Conservation (phyloP, 306 rosid species). For the Lotus japonicus region DNA sequence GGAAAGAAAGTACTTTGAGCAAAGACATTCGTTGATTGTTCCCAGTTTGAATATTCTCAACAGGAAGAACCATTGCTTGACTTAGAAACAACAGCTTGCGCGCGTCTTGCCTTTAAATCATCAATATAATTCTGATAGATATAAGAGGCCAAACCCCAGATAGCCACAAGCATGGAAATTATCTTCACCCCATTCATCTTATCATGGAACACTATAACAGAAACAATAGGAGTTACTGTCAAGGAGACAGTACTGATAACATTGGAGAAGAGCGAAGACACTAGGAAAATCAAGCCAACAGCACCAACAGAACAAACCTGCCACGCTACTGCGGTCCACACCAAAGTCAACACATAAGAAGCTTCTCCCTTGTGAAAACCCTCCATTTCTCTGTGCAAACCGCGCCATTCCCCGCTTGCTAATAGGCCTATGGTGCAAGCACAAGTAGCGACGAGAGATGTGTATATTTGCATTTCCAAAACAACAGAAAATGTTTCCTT, state of each 20-base stretch:
- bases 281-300: constrained; percentile 76
- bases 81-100: constrained; percentile 11
- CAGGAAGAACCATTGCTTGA: constrained; percentile 23
- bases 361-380: constrained; percentile 48
- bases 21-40: neutral
- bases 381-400: constrained; percentile 64
- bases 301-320: constrained; percentile 89
- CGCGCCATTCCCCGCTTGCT: constrained; percentile 74
- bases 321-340: constrained; percentile 77
- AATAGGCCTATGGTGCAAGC: constrained; percentile 62
- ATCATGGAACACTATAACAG: constrained; percentile 74
- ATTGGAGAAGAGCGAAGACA: constrained; percentile 86
- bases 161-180: constrained; percentile 79
- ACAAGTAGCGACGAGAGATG: constrained; percentile 64
- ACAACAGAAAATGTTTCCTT: constrained; percentile 82
- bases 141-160: constrained; percentile 77
- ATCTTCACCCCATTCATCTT: constrained; percentile 79
- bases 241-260: constrained; percentile 82
- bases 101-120: constrained; percentile 44
- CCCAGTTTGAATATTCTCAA: constrained; percentile 14
- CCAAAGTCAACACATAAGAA: constrained; percentile 67
- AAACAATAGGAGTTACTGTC: constrained; percentile 80
- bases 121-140: constrained; percentile 81
- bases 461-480: constrained; percentile 85
- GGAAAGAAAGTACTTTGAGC: neutral